Percentiles rank a stretch among this genome's conserved stretches.
phyloP scores from a whole-genome alignment of 768 basidiomycete genomes.

The Podaxis carcinomalis region DNA sequence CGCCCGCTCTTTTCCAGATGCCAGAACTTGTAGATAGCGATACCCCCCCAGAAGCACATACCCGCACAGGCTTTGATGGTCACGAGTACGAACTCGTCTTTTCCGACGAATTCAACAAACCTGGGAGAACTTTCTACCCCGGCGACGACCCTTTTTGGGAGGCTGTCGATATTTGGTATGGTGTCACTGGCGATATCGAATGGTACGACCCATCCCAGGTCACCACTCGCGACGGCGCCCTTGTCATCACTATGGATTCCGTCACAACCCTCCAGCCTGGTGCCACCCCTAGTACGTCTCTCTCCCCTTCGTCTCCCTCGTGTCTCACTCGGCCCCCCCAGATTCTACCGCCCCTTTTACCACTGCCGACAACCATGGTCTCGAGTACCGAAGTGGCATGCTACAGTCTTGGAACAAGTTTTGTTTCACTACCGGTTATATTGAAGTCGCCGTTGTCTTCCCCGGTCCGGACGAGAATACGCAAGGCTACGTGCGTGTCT shows the following conservation, averaged over 20 bases:
- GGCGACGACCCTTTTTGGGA: slow-evolving; percentile 71
- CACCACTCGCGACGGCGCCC: slow-evolving; percentile 59
- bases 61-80: slow-evolving; percentile 72
- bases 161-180: slow-evolving; percentile 70
- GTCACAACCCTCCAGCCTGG: slow-evolving; percentile 23
- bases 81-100: slow-evolving; percentile 66
- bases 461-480: slow-evolving; percentile 56
- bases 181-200: slow-evolving; percentile 63
- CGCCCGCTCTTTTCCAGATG: slow-evolving; percentile 52
- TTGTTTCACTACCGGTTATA: slow-evolving; percentile 77
- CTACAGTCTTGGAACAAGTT: slow-evolving; percentile 91
- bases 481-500: slow-evolving; percentile 40
- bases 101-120: slow-evolving; percentile 71
- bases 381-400: slow-evolving; percentile 72
- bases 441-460: slow-evolving; percentile 61
- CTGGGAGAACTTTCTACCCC: slow-evolving; percentile 62
- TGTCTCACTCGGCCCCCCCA: slow-evolving; percentile 7
- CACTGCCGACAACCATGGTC: slow-evolving; percentile 45
- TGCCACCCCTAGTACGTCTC: slow-evolving; percentile 26
- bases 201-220: slow-evolving; percentile 73
- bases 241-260: slow-evolving; percentile 68
- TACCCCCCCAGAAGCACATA: slow-evolving; percentile 57
- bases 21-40: slow-evolving; percentile 64
- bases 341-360: slow-evolving; percentile 46
- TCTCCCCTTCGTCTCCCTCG: not conserved